These are phyloP conservation scores for Boletus tomentosulus DNA, from an alignment of 768 basidiomycete species.

Conservation along the genomic window DNA sequence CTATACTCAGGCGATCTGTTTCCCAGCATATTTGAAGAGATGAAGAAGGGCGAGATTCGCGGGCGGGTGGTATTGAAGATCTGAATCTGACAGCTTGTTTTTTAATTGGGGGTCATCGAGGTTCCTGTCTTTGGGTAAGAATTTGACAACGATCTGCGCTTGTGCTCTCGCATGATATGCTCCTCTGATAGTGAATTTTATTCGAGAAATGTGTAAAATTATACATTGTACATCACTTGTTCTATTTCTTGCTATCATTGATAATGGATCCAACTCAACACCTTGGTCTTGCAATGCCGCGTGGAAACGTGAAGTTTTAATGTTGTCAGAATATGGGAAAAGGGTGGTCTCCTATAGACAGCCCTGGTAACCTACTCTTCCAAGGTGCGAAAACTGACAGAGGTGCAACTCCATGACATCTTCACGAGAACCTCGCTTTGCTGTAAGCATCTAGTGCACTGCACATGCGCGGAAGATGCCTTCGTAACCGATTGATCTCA, in stretches of 20 bases:
- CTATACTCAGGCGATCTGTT: background rate
- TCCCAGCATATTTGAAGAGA: conserved; percentile 19
- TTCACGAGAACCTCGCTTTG: conserved; percentile 7
- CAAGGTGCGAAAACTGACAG: too few relatives aligned
- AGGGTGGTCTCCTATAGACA: background rate
- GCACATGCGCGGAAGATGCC: conserved; percentile 12
- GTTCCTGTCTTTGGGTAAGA: background rate
- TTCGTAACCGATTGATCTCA: conserved; percentile 17
- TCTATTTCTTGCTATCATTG: background rate
- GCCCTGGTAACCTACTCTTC: too few relatives aligned
- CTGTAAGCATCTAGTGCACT: conserved; percentile 17
- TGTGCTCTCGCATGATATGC: background rate
- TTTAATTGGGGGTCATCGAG: background rate
- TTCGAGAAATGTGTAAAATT: background rate
- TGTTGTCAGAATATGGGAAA: background rate
- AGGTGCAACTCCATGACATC: background rate
- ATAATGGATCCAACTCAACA: background rate
- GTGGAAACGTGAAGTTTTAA: background rate
- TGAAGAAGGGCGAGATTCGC: conserved; percentile 12
- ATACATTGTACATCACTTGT: background rate
- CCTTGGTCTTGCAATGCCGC: background rate
- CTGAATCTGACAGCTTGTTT: background rate
- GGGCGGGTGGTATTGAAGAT: conserved; percentile 22
- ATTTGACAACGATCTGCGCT: too few relatives aligned
- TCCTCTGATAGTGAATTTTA: background rate